Evolutionary conservation across 495 filamentous ascomycete genomes (phyloP).

Genomic region (Penicillium goetzii): DNA sequence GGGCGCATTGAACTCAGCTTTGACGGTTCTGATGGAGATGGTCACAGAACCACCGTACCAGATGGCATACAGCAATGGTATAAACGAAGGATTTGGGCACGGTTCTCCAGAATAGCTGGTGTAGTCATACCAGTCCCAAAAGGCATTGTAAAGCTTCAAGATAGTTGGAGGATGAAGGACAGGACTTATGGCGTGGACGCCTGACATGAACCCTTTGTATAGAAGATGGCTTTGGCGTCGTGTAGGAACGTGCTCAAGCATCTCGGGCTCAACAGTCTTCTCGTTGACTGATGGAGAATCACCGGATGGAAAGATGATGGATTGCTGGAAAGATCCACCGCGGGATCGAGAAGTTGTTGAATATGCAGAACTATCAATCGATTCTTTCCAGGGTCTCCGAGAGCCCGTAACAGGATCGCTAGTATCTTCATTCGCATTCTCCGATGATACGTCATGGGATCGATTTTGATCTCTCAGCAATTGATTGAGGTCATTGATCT

Average conservation of each 20-base stretch:
- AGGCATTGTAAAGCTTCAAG: conserved; percentile 46
- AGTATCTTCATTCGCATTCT: conserved; percentile 29
- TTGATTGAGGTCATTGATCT: conserved; percentile 56
- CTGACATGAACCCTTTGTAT: conserved; percentile 54
- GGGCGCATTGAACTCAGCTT: conserved; percentile 45
- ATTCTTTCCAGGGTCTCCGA: conserved; percentile 30
- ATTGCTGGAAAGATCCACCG: conserved; percentile 41
- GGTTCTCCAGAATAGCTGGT: conserved; percentile 49
- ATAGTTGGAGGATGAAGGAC: conserved; percentile 50
- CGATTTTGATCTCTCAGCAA: conserved; percentile 48
- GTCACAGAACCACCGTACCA: conserved; percentile 55
- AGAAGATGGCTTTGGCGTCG: conserved; percentile 52
- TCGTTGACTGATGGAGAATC: conserved; percentile 43
- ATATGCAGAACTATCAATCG: conserved; percentile 21
- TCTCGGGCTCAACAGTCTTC: conserved; percentile 46
- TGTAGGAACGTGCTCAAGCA: conserved; percentile 49
- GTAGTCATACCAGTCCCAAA: conserved; percentile 56
- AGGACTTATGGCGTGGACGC: conserved; percentile 51
- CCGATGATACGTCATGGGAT: conserved; percentile 37
- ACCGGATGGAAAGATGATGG: conserved; percentile 43
- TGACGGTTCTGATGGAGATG: conserved; percentile 47
- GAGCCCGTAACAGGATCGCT: conserved; percentile 18
- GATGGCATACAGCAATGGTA: conserved; percentile 51
- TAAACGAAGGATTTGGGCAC: conserved; percentile 48
- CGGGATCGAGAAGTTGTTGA: conserved; percentile 17